phyloP scores from a whole-genome alignment of 2,329 filamentous ascomycete genomes.

The Neofusicoccum umdonicola region DNA sequence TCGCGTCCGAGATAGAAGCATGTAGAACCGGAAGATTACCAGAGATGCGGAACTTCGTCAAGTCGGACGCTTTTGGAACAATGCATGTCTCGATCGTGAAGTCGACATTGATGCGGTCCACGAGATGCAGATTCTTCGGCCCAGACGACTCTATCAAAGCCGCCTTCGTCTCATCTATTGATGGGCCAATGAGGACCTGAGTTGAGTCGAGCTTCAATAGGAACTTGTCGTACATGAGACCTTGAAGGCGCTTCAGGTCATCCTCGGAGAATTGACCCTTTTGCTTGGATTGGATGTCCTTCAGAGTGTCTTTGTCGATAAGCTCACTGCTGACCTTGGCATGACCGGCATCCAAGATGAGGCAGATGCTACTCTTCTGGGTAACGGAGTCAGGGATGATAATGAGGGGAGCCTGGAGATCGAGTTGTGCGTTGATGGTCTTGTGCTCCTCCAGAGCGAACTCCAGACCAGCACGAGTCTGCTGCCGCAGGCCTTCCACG shows the following conservation, averaged over 20 bases:
- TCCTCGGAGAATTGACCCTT: constrained; percentile 82
- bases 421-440: constrained; percentile 92
- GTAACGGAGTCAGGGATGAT: constrained; percentile 95
- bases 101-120: constrained; percentile 96
- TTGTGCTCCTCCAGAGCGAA: constrained; percentile 98
- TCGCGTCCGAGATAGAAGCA: constrained; percentile 86
- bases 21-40: constrained; percentile 91
- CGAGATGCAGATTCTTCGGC: constrained; percentile 75
- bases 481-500: constrained; percentile 89
- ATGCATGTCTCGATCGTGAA: constrained; percentile 97
- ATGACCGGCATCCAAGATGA: constrained; percentile 95
- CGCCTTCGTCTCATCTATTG: constrained; percentile 82
- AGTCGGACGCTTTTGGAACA: constrained; percentile 87
- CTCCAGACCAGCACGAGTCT: constrained; percentile 91
- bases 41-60: constrained; percentile 88
- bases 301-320: constrained; percentile 85
- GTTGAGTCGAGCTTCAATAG: constrained; percentile 89
- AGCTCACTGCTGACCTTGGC: constrained; percentile 91
- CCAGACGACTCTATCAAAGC: constrained; percentile 70
- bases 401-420: constrained; percentile 92
- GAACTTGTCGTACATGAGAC: constrained; percentile 97
- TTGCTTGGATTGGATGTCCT: constrained; percentile 87
- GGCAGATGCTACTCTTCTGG: constrained; percentile 73
- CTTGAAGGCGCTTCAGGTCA: constrained; percentile 83
- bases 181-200: constrained; percentile 90